Conservation (phyloP, 805 yeast genomes). For the Saccharomycopsis sp. region DNA sequence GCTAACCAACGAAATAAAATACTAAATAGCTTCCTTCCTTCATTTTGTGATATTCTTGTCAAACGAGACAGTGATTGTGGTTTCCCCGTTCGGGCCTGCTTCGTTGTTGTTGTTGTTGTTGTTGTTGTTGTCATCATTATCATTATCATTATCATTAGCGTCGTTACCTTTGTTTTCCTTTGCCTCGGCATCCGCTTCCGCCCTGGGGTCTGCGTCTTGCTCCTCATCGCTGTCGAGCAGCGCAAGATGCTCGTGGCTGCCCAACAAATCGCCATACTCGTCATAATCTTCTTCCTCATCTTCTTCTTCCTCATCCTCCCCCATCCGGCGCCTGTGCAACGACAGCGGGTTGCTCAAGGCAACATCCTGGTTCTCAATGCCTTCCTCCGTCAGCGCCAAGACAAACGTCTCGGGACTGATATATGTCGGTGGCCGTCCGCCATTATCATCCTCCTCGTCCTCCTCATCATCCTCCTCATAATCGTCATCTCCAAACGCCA, state of each 20-base stretch:
- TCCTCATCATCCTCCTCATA: slow-evolving; percentile 2
- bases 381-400: slow-evolving; percentile 14
- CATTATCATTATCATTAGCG: slow-evolving; percentile 4
- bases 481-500: slow-evolving; percentile 16
- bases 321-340: slow-evolving; percentile 7
- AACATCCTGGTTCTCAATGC: slow-evolving; percentile 16
- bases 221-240: neutral
- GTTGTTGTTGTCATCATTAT: slow-evolving; percentile 16
- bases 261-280: slow-evolving; percentile 3
- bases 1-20: no score
- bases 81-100: no score
- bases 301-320: slow-evolving; percentile 5
- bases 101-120: slow-evolving; percentile 21
- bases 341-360: slow-evolving; percentile 14
- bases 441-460: no score
- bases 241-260: no score
- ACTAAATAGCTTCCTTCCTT: no score
- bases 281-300: neutral
- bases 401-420: slow-evolving; percentile 16
- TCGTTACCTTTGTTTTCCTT: slow-evolving; percentile 5
- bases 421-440: no score
- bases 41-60: no score
- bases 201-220: neutral
- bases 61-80: no score
- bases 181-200: neutral